These are phyloP conservation scores for Saturnispora quitensis DNA, from an alignment of 805 yeast genomes.

Conservation along the genomic window DNA sequence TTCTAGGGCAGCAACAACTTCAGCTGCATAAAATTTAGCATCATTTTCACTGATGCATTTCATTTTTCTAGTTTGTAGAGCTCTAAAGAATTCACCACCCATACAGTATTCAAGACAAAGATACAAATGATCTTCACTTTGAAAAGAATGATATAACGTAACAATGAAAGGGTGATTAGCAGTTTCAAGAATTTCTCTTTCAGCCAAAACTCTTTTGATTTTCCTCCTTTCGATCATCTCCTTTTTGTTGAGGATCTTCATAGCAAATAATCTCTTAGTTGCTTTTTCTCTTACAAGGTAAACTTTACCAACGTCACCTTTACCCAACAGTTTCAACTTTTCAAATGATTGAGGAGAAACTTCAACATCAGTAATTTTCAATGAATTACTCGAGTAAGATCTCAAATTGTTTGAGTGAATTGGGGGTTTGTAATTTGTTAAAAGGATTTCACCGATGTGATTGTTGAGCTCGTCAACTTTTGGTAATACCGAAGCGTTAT, in stretches of 20 bases:
- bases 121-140: conserved; percentile 82
- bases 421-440: conserved; percentile 32
- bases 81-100: conserved; percentile 98
- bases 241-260: conserved; percentile 81
- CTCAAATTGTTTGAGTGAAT: conserved; percentile 29
- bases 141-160: conserved; percentile 91
- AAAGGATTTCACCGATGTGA: conserved; percentile 31
- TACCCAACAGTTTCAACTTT: conserved; percentile 81
- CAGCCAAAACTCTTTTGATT: conserved; percentile 89
- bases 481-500: not conserved
- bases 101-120: conserved; percentile 98
- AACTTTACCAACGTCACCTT: conserved; percentile 97
- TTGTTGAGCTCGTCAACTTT: conserved; percentile 18
- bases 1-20: conserved; percentile 94
- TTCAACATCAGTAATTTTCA: conserved; percentile 63
- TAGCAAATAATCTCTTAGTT: conserved; percentile 71
- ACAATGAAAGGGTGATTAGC: conserved; percentile 97
- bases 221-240: conserved; percentile 95
- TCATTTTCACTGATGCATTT: conserved; percentile 82
- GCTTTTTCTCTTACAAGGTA: conserved; percentile 79
- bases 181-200: conserved; percentile 92
- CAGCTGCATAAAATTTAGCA: conserved; percentile 92
- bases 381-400: conserved; percentile 66
- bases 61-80: conserved; percentile 81
- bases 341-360: conserved; percentile 86